Percentiles rank a stretch among this genome's conserved stretches.
Conservation (phyloP, 2,329 filamentous ascomycete species). For the Fusarium metavorans region DNA sequence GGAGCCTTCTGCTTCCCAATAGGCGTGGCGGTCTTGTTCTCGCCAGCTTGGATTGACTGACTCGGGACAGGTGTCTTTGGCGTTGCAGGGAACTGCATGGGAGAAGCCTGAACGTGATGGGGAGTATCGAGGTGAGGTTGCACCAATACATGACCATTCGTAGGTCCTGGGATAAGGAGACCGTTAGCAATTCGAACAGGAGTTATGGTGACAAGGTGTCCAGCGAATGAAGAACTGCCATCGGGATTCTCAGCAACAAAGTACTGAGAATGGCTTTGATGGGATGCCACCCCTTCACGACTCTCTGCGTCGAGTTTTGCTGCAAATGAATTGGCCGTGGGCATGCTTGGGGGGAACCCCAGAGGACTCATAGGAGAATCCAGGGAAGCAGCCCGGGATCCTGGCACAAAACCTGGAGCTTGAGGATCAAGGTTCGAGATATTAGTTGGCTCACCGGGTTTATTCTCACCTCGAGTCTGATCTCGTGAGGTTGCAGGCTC, state of each 20-base stretch:
- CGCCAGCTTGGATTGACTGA: background rate
- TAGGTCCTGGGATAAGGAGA: conserved; percentile 26
- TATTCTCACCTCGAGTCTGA: conserved; percentile 23
- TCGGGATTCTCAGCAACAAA: background rate
- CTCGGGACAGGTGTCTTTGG: background rate
- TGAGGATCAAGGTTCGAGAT: conserved; percentile 30
- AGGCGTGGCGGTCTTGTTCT: background rate
- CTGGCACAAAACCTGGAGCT: conserved; percentile 30
- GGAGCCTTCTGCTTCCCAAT: background rate
- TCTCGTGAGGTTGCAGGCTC: background rate
- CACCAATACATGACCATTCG: conserved; percentile 25
- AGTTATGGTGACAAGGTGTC: conserved; percentile 33
- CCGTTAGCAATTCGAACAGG: conserved; percentile 36
- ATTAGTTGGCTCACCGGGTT: background rate
- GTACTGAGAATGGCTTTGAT: background rate
- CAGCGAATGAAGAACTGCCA: conserved; percentile 1
- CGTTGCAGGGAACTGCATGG: background rate
- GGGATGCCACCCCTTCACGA: background rate
- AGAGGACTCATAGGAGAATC: background rate
- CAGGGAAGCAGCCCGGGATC: background rate
- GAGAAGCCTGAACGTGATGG: background rate
- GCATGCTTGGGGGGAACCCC: background rate
- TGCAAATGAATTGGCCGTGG: background rate
- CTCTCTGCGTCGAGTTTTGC: background rate
- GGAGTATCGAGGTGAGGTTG: conserved; percentile 8